Percentiles rank a stretch among this genome's conserved stretches.
phyloP scores from a whole-genome alignment of 805 yeast genomes.

The Wickerhamiella domercqiae region DNA sequence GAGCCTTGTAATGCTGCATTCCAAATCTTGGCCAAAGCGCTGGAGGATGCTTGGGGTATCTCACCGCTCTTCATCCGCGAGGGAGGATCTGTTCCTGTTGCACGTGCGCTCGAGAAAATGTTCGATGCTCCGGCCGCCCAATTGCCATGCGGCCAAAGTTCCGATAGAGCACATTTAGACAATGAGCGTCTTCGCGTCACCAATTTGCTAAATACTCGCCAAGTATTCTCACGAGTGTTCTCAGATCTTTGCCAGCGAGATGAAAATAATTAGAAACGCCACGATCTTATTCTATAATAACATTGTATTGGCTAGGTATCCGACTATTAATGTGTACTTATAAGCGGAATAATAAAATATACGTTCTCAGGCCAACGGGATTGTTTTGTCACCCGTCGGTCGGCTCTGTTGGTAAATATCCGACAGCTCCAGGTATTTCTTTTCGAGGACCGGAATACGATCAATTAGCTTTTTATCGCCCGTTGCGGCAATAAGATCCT shows the following conservation, averaged over 20 bases:
- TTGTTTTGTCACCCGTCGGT: conserved; percentile 6
- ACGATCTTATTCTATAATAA: not conserved
- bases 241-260: conserved; percentile 8
- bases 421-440: conserved; percentile 10
- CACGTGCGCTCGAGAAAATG: conserved; percentile 65
- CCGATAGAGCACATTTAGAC: conserved; percentile 85
- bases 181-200: conserved; percentile 71
- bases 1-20: conserved; percentile 66
- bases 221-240: conserved; percentile 28
- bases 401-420: conserved; percentile 9
- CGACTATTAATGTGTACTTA: too few species aligned
- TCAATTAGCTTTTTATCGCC: conserved; percentile 5
- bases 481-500: conserved; percentile 4
- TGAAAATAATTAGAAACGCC: not conserved
- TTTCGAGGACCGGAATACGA: conserved; percentile 7
- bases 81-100: conserved; percentile 93
- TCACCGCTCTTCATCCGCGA: conserved; percentile 83
- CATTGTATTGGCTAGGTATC: too few species aligned
- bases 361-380: not conserved
- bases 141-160: conserved; percentile 89
- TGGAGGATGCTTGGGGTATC: conserved; percentile 55
- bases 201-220: conserved; percentile 60
- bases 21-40: conserved; percentile 44
- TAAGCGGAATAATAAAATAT: too few species aligned
- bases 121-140: conserved; percentile 86